Evolutionary conservation across 352 stramenopile genomes (phyloP).

Genomic region (Phytophthora nicotianae): DNA sequence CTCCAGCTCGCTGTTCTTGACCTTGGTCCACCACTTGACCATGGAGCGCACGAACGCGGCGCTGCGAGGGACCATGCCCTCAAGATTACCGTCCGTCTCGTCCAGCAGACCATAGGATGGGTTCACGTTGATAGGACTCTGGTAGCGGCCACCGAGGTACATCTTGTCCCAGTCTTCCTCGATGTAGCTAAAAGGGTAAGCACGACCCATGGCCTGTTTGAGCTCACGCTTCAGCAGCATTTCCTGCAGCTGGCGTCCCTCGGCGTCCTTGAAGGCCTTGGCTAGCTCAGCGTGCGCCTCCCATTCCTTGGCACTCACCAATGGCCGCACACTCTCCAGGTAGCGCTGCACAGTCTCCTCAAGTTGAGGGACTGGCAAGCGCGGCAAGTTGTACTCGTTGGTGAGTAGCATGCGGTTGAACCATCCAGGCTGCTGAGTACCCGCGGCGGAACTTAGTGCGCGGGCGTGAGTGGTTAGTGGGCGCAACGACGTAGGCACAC

Average conservation of each 20-base stretch:
- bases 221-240: conserved; percentile 74
- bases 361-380: conserved; percentile 89
- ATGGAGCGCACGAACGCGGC: conserved; percentile 83
- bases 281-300: conserved; percentile 69
- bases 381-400: conserved; percentile 80
- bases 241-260: conserved; percentile 69
- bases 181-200: conserved; percentile 94
- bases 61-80: conserved; percentile 71
- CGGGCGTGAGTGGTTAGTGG: conserved; percentile 18
- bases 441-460: conserved; percentile 28
- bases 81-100: conserved; percentile 76
- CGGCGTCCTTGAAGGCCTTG: conserved; percentile 53
- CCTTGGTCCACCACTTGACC: conserved; percentile 89
- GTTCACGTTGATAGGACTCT: conserved; percentile 92
- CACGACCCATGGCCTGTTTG: conserved; percentile 72
- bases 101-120: conserved; percentile 87
- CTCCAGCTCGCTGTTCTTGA: conserved; percentile 88
- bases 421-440: conserved; percentile 53
- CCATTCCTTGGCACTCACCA: conserved; percentile 74
- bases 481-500: conserved; percentile 24
- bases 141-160: conserved; percentile 91
- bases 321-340: conserved; percentile 71
- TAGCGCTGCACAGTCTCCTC: conserved; percentile 91
- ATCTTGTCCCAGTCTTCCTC: conserved; percentile 92
- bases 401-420: conserved; percentile 78